Conservation (phyloP, 768 basidiomycete genomes). For the Termitomyces sp. region DNA sequence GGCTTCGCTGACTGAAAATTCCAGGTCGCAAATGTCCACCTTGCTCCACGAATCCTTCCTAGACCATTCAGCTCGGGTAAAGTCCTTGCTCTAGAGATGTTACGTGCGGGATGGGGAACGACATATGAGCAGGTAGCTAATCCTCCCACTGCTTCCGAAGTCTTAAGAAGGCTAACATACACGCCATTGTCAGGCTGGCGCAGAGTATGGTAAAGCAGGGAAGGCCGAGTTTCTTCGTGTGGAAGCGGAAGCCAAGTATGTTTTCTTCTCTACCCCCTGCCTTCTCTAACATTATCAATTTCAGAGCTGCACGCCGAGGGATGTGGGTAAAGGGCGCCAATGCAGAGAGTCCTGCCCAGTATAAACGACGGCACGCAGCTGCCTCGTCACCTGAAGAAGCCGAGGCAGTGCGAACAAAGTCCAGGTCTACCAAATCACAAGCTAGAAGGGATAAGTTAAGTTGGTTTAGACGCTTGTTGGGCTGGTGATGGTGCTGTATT, state of each 20-base stretch:
- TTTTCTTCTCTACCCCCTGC: not conserved
- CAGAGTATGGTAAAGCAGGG: constrained; percentile 70
- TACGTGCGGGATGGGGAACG: constrained; percentile 70
- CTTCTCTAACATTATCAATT: too few relatives aligned
- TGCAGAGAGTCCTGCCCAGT: constrained; percentile 72
- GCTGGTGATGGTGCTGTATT: not conserved
- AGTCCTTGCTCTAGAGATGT: constrained; percentile 65
- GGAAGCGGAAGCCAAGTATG: constrained; percentile 67
- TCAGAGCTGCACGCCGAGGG: constrained; percentile 57
- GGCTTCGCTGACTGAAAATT: not conserved
- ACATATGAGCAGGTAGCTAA: constrained; percentile 61
- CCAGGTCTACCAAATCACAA: not conserved
- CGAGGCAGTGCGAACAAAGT: constrained; percentile 5
- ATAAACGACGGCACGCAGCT: constrained; percentile 62
- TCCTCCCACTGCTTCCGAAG: not conserved
- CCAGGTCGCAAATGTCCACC: constrained; percentile 65
- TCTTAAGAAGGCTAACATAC: not conserved
- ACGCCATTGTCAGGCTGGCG: constrained; percentile 41
- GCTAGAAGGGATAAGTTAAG: not conserved
- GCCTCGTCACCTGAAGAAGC: constrained; percentile 15
- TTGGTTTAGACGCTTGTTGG: constrained; percentile 13
- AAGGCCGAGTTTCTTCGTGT: constrained; percentile 57
- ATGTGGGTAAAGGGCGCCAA: constrained; percentile 62
- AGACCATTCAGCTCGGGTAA: constrained; percentile 40
- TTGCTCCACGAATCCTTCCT: constrained; percentile 51